Evolutionary conservation across 208 protist genomes (phyloP), one percentile per base, ranked within the genome.

Genomic region (Angomonas ambiguus): DNA sequence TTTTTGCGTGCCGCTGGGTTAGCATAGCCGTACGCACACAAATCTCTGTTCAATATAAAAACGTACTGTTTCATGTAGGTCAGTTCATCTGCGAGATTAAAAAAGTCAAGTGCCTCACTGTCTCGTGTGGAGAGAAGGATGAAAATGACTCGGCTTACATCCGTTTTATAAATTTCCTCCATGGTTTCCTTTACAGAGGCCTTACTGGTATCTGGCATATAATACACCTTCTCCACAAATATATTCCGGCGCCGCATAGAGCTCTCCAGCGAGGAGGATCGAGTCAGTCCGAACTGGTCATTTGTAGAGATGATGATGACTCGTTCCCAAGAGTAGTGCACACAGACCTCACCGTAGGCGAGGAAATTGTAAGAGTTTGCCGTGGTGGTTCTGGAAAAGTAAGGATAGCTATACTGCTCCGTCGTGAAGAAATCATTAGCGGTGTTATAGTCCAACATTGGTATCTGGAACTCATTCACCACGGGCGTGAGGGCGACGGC

Each of bases 291-390:
- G 63, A 89, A 84, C 51, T 78, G 74, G 68, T 92, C 84, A 28
- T 77, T 78, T 0, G 76, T 63, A 0, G 76, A 71, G 59, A 95
- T 62, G 35, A 95, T 68, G 45, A 92, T 80, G n/a, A 92, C 86
- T 31, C 86, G 82, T 67, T 95, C 85, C 87, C 89, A 95, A 13
- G 67, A 75, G 65, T 91, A 93, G 62, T 91, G 76, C 1, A 60
- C 49, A 67, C 82, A 91, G 24, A 92, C 51, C 38, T 91, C 82
- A 5, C 74, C 76, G 63, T 83, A 82, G 35, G 80, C 83, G 57
- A 67, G 51, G 63, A 80, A 82, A 55, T 71, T 83, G 59, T 83
- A 84, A 10, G 67, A 38, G 56, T 93, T 77, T 13, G 51, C 24
- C 2, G 86, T 83, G 24, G 80, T 69, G 11, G 78, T 83, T 34